Evolutionary conservation across 768 basidiomycete species (phyloP), one percentile per base, ranked within the genome.

Genomic region (Hydnum rufescens): DNA sequence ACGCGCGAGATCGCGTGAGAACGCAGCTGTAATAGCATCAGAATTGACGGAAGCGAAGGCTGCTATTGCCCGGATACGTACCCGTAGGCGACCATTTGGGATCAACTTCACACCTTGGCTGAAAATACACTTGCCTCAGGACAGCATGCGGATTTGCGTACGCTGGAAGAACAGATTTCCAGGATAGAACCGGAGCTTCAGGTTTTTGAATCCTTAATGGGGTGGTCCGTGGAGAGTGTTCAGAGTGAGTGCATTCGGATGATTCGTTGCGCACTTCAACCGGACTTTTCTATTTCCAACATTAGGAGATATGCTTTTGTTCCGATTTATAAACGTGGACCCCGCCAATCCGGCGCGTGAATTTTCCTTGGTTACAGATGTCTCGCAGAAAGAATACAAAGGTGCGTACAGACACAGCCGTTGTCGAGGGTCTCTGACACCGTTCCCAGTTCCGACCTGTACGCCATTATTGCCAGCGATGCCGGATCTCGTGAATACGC

Each of bases 191-290:
- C 75, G 1, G 80, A 85, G 57, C 65, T 83, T 25, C 63, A 66
- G 2, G 70, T 65, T 13, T 74, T 74, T 57, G 77, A 84, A 66
- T 68, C 68, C 4, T 65, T 68, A 31, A 65, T 85, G 30, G 71
- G 72, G 16, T 82, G 77, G 61, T 64, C 70, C 16, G 72, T 90
- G n/a, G 85, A 90, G 63, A 86, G 86, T 34, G 73, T 90, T 39
- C 77, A 77, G 59, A 70, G 66, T 67, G 53, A 54, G 65, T 62
- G 19, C 23, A 25, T n/a, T 30, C 43, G 32, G 26, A 25, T 13
- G n/a, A 30, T 48, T 49, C 19, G 2, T 8, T 22, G 44, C 49
- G 32, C 32, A n/a, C 47, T 42, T 18, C 28, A 2, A 48, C 23
- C 22, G 23, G 44, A 28, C 16, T 44, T 32, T 26, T 34, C 26